phyloP scores from a whole-genome alignment of 1,284 basidiomycete species.

The Ceratobasidium sp. region DNA sequence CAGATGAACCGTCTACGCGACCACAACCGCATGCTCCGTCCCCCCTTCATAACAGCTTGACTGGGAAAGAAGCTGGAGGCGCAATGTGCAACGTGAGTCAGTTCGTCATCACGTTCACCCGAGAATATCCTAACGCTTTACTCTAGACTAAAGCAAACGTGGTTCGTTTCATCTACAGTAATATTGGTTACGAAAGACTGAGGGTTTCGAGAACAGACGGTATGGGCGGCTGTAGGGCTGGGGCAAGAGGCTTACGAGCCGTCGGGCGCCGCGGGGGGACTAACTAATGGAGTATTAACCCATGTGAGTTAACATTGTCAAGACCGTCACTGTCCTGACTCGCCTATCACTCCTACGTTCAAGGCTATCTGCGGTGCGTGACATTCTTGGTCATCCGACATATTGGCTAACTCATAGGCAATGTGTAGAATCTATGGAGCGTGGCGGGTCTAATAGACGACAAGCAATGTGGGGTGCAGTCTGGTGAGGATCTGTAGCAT shows the following conservation, averaged over 20 bases:
- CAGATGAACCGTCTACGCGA: background rate
- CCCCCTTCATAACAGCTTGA: background rate
- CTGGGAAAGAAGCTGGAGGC: background rate
- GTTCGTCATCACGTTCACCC: background rate
- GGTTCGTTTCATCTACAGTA: background rate
- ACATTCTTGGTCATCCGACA: background rate
- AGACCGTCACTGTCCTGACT: background rate
- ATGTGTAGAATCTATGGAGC: background rate
- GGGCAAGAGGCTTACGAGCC: constrained; percentile 28
- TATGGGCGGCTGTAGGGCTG: constrained; percentile 31
- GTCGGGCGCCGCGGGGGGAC: background rate
- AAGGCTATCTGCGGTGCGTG: constrained; percentile 13
- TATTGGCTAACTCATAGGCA: background rate
- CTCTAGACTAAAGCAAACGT: constrained; percentile 3
- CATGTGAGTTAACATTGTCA: background rate
- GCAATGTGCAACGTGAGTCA: background rate
- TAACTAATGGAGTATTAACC: constrained; percentile 25
- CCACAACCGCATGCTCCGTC: background rate
- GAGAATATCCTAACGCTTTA: background rate
- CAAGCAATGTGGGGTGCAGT: background rate
- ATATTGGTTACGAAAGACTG: background rate
- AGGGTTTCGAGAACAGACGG: constrained; percentile 8
- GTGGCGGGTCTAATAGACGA: background rate
- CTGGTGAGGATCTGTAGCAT: background rate
- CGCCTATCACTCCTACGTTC: background rate